These are phyloP conservation scores for Neoascochyta sp. DNA, from an alignment of 2,329 filamentous ascomycete genomes.

Conservation along the genomic window DNA sequence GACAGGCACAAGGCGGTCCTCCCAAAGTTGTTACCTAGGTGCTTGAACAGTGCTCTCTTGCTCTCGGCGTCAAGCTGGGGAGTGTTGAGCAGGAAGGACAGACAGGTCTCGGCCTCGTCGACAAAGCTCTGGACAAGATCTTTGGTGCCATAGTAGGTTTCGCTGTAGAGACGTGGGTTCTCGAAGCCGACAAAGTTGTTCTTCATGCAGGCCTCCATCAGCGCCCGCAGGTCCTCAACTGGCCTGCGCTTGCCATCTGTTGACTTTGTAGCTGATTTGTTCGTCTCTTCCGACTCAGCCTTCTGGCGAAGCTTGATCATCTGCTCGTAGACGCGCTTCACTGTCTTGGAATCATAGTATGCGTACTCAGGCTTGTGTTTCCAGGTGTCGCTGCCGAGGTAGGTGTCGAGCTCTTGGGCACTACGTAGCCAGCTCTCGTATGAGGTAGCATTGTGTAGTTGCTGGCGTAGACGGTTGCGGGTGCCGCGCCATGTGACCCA, in stretches of 20 bases:
- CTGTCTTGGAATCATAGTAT: conserved; percentile 85
- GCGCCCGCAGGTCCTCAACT: conserved; percentile 69
- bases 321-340: conserved; percentile 72
- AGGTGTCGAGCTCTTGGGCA: conserved; percentile 73
- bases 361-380: conserved; percentile 68
- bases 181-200: conserved; percentile 96
- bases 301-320: conserved; percentile 59
- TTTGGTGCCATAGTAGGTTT: conserved; percentile 98
- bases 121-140: conserved; percentile 85
- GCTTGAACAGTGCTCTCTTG: conserved; percentile 80
- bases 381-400: conserved; percentile 77
- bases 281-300: conserved; percentile 55
- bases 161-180: conserved; percentile 89
- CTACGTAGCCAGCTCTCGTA: conserved; percentile 82
- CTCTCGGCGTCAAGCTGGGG: conserved; percentile 64
- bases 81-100: conserved; percentile 67
- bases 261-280: conserved; percentile 24
- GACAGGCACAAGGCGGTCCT: conserved; percentile 90
- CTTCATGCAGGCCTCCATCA: conserved; percentile 90
- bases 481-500: conserved; percentile 84
- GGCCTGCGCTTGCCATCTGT: conserved; percentile 43
- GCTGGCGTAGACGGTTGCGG: conserved; percentile 66
- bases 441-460: conserved; percentile 66
- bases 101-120: conserved; percentile 70
- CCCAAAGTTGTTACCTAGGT: conserved; percentile 85